Conservation (phyloP, 805 yeast species). For the Cyberlindnera suaveolens region DNA sequence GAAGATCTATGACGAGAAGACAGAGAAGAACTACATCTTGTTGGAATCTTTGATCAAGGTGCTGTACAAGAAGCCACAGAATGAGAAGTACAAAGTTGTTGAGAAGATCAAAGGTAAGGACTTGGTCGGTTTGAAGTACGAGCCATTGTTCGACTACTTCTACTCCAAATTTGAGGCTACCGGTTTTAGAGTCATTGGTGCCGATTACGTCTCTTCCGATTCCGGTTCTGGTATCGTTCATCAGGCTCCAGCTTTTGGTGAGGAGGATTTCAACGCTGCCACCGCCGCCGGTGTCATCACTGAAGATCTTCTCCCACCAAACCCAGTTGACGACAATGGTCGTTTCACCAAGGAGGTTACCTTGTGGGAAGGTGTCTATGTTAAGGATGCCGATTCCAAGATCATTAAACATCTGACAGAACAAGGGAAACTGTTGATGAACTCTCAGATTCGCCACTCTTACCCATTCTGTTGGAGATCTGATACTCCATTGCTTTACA, state of each 20-base stretch:
- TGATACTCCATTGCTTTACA: constrained; percentile 92
- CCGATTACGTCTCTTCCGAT: constrained; percentile 82
- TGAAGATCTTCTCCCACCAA: constrained; percentile 72
- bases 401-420: constrained; percentile 83
- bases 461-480: constrained; percentile 99
- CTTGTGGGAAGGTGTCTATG: constrained; percentile 77
- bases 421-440: constrained; percentile 65
- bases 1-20: constrained; percentile 86
- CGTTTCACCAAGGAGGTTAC: constrained; percentile 68
- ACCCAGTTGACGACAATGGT: constrained; percentile 94
- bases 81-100: constrained; percentile 78
- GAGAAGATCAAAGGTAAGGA: constrained; percentile 77
- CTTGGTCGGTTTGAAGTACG: constrained; percentile 72
- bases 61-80: constrained; percentile 89
- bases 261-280: constrained; percentile 89
- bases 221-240: constrained; percentile 99
- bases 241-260: constrained; percentile 99
- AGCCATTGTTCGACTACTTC: constrained; percentile 80
- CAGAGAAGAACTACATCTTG: constrained; percentile 73
- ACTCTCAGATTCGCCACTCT: constrained; percentile 85
- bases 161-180: constrained; percentile 64
- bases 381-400: constrained; percentile 90
- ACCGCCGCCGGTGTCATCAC: constrained; percentile 66
- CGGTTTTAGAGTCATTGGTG: constrained; percentile 79
- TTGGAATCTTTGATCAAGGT: constrained; percentile 78